These are phyloP conservation scores for Diaporthe velutina DNA, from an alignment of 2,329 filamentous ascomycete genomes.

Conservation along the genomic window DNA sequence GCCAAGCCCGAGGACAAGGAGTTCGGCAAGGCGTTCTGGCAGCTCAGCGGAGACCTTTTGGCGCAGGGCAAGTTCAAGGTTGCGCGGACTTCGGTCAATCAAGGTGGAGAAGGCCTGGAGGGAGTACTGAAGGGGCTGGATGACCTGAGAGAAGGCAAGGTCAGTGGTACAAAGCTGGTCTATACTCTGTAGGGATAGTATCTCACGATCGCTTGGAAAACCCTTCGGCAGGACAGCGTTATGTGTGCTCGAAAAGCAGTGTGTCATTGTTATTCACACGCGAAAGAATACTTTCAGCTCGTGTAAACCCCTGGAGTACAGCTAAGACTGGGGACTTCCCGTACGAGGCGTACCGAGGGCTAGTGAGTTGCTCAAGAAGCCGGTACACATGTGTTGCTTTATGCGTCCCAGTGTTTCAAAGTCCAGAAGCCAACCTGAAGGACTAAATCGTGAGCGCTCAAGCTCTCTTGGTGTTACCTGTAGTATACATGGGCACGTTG, in stretches of 20 bases:
- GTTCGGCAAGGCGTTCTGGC: conserved; percentile 52
- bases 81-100: conserved; percentile 45
- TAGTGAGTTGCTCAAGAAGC: background rate
- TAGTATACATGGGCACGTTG: no score
- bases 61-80: conserved; percentile 51
- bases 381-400: no score
- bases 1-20: conserved; percentile 45
- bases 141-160: conserved; percentile 48
- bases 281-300: background rate
- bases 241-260: background rate
- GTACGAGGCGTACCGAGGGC: background rate
- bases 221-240: no score
- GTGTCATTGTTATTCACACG: background rate
- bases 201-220: background rate
- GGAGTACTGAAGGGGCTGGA: conserved; percentile 48
- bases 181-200: conserved; percentile 46
- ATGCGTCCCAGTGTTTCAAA: background rate
- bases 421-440: background rate
- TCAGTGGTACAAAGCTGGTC: conserved; percentile 56
- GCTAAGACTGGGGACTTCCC: background rate
- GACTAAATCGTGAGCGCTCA: background rate
- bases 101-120: conserved; percentile 48
- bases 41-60: conserved; percentile 48
- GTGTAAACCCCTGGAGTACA: no score
- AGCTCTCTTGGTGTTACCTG: background rate